Conservation (phyloP, 352 stramenopile genomes). For the Pythium volutum region DNA sequence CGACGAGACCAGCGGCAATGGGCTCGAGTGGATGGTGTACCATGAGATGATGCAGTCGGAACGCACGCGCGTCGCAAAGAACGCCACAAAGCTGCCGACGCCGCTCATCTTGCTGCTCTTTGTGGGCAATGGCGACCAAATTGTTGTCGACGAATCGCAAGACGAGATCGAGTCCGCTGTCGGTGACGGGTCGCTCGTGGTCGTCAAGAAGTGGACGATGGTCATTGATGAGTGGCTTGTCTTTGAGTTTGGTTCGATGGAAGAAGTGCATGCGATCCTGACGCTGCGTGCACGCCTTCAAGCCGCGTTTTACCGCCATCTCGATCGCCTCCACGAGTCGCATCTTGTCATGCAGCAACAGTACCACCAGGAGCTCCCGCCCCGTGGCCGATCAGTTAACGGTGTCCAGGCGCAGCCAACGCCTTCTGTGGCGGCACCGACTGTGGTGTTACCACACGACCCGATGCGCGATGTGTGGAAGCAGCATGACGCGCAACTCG, state of each 20-base stretch:
- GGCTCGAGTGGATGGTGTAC: conserved; percentile 72
- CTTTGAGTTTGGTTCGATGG: conserved; percentile 41
- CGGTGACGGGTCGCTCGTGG: conserved; percentile 29
- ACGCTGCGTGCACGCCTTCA: conserved; percentile 56
- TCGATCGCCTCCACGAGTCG: conserved; percentile 52
- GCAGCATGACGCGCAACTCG: conserved; percentile 53
- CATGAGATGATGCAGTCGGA: conserved; percentile 87
- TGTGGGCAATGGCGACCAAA: conserved; percentile 43
- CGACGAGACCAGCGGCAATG: conserved; percentile 25
- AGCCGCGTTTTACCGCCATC: conserved; percentile 60
- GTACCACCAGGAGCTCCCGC: conserved; percentile 21
- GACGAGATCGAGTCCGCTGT: conserved; percentile 23
- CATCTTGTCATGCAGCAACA: conserved; percentile 15
- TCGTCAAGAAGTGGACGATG: conserved; percentile 40
- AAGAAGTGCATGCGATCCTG: conserved; percentile 48
- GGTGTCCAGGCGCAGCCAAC: not conserved
- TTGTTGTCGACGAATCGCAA: conserved; percentile 27
- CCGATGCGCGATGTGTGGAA: conserved; percentile 20
- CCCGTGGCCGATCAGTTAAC: conserved; percentile 7
- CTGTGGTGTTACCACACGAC: conserved; percentile 7
- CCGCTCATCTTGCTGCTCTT: conserved; percentile 53
- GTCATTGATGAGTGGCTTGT: conserved; percentile 78
- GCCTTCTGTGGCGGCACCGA: not conserved
- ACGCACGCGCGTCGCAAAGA: conserved; percentile 59
- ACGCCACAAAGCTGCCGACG: conserved; percentile 66